Evolutionary conservation across 202 grass and related monocot genomes (phyloP), one percentile per base, ranked within the genome.

Genomic region (Eragrostis tef): DNA sequence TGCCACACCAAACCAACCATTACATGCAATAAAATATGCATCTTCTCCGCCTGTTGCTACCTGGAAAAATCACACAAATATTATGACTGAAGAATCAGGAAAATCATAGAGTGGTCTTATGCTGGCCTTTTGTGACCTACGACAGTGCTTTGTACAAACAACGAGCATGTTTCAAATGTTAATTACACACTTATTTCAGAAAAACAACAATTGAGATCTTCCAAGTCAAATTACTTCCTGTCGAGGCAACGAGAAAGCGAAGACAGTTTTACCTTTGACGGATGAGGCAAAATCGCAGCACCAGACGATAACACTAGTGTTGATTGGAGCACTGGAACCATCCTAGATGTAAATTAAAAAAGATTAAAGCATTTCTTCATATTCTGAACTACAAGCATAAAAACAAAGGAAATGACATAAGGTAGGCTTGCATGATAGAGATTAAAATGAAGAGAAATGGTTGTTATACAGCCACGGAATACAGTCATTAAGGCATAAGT

Each of bases 1-100:
- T 24, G 94, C 94, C 72, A 97, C 87, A 66, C 94, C 94, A 81
- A 97, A 92, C 94, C 94, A 97, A 53, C 89, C 91, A 74, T 90
- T 73, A 34, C 26, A 34, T 48, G 80, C 65, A 27, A 88, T 76
- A 85, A 97, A 97, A 71, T 90, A 97, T 22, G 94, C 91, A 90
- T 97, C 94, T 87, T 97, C 94, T 73, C 94, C 94, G 17, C 94
- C 94, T 64, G 87, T 92, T 9, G 81, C 81, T 62, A 75, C 85
- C 94, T 97, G 80, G 21, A 67, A 90, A 80, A 77, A 68, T 59
- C 62, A 75, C 71, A 67, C 44, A 49, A 74, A 68, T 62, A 81
- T 82, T 66, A 83, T 43, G 59, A 49, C 42, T 67, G 36, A 64
- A 82, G 58, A 14, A 29, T 63, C 15, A 65, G 64, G 1, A 2